A percentile compares a stretch with the other conserved stretches of the same genome.
phyloP scores from a whole-genome alignment of 495 filamentous ascomycete genomes.

The Aspergillus affinis region DNA sequence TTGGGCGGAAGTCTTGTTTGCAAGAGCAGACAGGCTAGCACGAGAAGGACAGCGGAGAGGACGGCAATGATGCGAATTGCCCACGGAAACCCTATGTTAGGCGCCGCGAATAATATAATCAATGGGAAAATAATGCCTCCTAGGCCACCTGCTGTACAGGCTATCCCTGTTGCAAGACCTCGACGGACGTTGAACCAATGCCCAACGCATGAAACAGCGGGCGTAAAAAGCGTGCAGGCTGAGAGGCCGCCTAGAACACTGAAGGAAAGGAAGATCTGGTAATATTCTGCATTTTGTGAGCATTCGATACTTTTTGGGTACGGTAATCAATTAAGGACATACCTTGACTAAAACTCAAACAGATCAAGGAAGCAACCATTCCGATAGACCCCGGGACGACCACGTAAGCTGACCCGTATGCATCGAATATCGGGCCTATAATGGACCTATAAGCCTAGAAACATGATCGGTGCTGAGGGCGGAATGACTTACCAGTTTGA shows the following conservation, averaged over 20 bases:
- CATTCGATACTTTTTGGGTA: slow-evolving; percentile 41
- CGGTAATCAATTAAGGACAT: not conserved
- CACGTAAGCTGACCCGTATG: slow-evolving; percentile 28
- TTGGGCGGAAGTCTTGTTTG: slow-evolving; percentile 23
- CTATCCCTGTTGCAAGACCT: slow-evolving; percentile 71
- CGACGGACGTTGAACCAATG: slow-evolving; percentile 72
- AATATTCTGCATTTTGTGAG: slow-evolving; percentile 44
- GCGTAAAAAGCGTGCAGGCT: slow-evolving; percentile 59
- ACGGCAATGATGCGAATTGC: slow-evolving; percentile 69
- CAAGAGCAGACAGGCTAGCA: slow-evolving; percentile 25
- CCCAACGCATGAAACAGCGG: slow-evolving; percentile 54
- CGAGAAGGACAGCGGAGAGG: slow-evolving; percentile 54
- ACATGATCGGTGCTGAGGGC: not conserved
- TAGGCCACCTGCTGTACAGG: slow-evolving; percentile 65
- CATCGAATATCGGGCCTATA: slow-evolving; percentile 33
- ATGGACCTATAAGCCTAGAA: not conserved
- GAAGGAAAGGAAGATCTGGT: slow-evolving; percentile 44
- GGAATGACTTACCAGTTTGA: slow-evolving; percentile 26
- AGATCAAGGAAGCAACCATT: slow-evolving; percentile 31
- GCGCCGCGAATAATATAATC: slow-evolving; percentile 64
- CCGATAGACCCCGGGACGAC: slow-evolving; percentile 31
- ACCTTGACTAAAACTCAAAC: slow-evolving; percentile 52
- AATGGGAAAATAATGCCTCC: slow-evolving; percentile 74
- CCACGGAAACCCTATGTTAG: slow-evolving; percentile 69
- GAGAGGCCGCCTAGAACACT: slow-evolving; percentile 37